Conservation (phyloP, 2,329 filamentous ascomycete species). For the Penicillium sp. region DNA sequence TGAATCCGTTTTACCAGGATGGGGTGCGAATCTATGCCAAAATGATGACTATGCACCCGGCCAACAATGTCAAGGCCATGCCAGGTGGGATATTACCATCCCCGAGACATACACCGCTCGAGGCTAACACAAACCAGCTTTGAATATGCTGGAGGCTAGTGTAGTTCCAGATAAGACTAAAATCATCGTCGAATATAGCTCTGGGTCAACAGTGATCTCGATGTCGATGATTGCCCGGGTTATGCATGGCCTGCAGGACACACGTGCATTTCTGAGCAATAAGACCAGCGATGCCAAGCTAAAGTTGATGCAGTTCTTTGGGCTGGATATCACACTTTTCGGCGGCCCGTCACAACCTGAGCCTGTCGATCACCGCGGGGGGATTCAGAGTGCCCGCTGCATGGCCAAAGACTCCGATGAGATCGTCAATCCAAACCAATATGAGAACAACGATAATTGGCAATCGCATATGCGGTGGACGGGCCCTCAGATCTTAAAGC, state of each 20-base stretch:
- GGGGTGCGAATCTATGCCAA: slow-evolving; percentile 66
- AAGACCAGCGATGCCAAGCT: slow-evolving; percentile 59
- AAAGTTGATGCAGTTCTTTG: slow-evolving; percentile 62
- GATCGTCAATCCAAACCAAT: slow-evolving; percentile 59
- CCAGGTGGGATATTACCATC: slow-evolving; percentile 40
- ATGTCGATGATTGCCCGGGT: slow-evolving; percentile 59
- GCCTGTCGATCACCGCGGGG: slow-evolving; percentile 55
- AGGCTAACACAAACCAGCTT: slow-evolving; percentile 36
- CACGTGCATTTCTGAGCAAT: slow-evolving; percentile 60
- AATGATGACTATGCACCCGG: slow-evolving; percentile 66
- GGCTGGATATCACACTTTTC: slow-evolving; percentile 59
- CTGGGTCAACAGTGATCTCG: slow-evolving; percentile 64
- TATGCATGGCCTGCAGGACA: slow-evolving; percentile 54
- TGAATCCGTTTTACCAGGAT: slow-evolving; percentile 61
- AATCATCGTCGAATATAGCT: slow-evolving; percentile 62
- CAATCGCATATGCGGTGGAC: slow-evolving; percentile 60
- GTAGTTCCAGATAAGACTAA: slow-evolving; percentile 50
- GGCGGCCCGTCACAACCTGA: slow-evolving; percentile 63
- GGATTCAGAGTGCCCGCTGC: slow-evolving; percentile 52
- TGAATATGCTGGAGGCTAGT: slow-evolving; percentile 53
- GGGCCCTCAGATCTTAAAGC: slow-evolving; percentile 59
- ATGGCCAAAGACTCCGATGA: slow-evolving; percentile 47
- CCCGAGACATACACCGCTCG: not conserved
- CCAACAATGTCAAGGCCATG: slow-evolving; percentile 66
- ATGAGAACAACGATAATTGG: slow-evolving; percentile 53